These are phyloP conservation scores for Mycosphaerelloides madeirae DNA, from an alignment of 2,329 filamentous ascomycete genomes.

Conservation along the genomic window DNA sequence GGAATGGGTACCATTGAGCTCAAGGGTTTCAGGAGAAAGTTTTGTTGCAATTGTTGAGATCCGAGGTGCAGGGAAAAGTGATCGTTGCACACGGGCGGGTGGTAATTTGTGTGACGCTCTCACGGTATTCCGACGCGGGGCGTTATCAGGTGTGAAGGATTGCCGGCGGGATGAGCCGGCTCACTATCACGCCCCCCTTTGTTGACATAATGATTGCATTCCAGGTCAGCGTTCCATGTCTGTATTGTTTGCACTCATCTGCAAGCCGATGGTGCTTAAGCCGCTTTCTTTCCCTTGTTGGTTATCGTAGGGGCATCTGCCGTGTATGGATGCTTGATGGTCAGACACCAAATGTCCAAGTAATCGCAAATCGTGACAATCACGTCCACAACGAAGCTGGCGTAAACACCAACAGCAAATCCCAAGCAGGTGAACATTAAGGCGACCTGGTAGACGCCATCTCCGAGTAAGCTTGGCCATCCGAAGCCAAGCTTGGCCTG, in stretches of 20 bases:
- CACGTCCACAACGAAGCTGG: conserved; percentile 93
- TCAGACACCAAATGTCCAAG: conserved; percentile 96
- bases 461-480: conserved; percentile 71
- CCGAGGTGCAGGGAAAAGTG: too few species aligned
- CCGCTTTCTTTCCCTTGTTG: conserved; percentile 18
- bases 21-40: conserved; percentile 1
- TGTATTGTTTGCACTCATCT: neutral
- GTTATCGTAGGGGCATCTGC: conserved; percentile 16
- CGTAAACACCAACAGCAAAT: conserved; percentile 82
- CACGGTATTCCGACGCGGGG: neutral
- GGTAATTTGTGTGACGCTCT: neutral
- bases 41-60: too few species aligned
- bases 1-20: conserved; percentile 1
- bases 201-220: neutral
- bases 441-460: conserved; percentile 74
- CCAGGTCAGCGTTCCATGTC: too few species aligned
- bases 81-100: too few species aligned
- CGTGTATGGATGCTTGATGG: conserved; percentile 77
- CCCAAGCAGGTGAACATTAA: conserved; percentile 88
- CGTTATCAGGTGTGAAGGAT: neutral
- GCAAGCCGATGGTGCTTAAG: conserved; percentile 1
- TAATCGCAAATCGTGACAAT: conserved; percentile 98
- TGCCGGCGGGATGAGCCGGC: neutral
- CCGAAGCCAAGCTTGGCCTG: conserved; percentile 48
- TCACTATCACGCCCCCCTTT: neutral